Conservation (phyloP, 495 filamentous ascomycete species). For the Polyplosphaeria fusca region DNA sequence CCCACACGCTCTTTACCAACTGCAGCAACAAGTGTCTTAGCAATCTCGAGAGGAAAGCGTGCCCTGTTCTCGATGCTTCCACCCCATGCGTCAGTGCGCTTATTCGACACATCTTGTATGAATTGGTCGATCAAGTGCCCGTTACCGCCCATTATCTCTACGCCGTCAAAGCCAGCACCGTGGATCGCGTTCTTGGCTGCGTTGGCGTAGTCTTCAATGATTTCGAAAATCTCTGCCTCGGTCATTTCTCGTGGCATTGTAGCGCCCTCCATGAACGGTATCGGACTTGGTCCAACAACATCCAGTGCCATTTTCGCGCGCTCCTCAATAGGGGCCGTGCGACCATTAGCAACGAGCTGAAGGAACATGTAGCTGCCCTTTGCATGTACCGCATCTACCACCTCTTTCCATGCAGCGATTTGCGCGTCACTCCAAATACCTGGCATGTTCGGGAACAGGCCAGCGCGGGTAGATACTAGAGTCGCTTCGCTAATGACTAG, state of each 20-base stretch:
- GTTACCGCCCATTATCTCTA: conserved; percentile 70
- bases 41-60: conserved; percentile 60
- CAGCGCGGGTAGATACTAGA: conserved; percentile 48
- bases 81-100: conserved; percentile 62
- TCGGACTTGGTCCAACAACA: conserved; percentile 8
- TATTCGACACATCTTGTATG: conserved; percentile 59
- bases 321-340: conserved; percentile 44
- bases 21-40: conserved; percentile 58
- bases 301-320: conserved; percentile 42
- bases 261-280: conserved; percentile 3
- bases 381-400: conserved; percentile 15
- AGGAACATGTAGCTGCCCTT: conserved; percentile 24
- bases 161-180: conserved; percentile 67
- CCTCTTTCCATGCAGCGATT: conserved; percentile 13
- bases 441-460: conserved; percentile 13
- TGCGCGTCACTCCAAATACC: conserved; percentile 20
- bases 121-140: conserved; percentile 75
- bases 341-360: conserved; percentile 10
- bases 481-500: conserved; percentile 64
- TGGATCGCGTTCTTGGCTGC: conserved; percentile 6
- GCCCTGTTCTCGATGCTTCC: conserved; percentile 67
- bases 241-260: conserved; percentile 12
- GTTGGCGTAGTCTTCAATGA: neutral
- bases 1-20: conserved; percentile 60
- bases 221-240: conserved; percentile 5